phyloP scores from a whole-genome alignment of 495 filamentous ascomycete species.

The Clohesyomyces aquaticus region DNA sequence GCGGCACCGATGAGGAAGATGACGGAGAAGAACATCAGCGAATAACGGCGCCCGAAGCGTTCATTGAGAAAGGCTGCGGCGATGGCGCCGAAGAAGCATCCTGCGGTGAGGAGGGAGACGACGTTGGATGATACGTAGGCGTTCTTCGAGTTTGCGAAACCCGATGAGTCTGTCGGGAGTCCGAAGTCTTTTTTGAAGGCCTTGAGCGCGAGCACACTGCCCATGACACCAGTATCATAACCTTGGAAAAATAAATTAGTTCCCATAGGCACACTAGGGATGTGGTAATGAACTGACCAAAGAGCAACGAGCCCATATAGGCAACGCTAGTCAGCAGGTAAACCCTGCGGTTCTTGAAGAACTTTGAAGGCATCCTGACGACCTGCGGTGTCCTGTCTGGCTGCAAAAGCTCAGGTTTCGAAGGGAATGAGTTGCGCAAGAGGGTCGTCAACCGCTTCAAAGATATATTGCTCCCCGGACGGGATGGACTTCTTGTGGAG shows the following conservation, averaged over 20 bases:
- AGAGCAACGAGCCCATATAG: slow-evolving; percentile 59
- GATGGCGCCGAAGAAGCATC: slow-evolving; percentile 43
- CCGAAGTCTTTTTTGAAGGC: slow-evolving; percentile 62
- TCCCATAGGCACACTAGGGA: not conserved
- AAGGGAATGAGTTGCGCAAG: no score
- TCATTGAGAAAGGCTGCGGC: slow-evolving; percentile 35
- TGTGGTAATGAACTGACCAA: slow-evolving; percentile 49
- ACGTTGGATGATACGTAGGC: slow-evolving; percentile 58
- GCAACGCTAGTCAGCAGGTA: slow-evolving; percentile 60
- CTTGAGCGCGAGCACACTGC: slow-evolving; percentile 57
- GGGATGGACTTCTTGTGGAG: no score
- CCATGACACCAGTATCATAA: slow-evolving; percentile 65
- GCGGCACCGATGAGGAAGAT: slow-evolving; percentile 41
- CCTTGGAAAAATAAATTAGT: slow-evolving; percentile 34
- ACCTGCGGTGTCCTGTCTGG: not conserved
- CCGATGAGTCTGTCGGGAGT: slow-evolving; percentile 42
- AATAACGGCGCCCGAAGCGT: slow-evolving; percentile 34
- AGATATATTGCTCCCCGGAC: not conserved
- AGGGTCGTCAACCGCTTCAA: no score
- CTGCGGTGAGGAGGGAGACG: slow-evolving; percentile 61
- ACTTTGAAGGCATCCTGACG: slow-evolving; percentile 17
- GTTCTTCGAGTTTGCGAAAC: slow-evolving; percentile 41
- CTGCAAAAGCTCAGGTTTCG: not conserved
- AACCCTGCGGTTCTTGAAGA: slow-evolving; percentile 59
- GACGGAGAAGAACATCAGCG: slow-evolving; percentile 36